Evolutionary conservation across 352 stramenopile species (phyloP), one percentile per base, ranked within the genome.

Genomic region (Paralagenidium karlingii): DNA sequence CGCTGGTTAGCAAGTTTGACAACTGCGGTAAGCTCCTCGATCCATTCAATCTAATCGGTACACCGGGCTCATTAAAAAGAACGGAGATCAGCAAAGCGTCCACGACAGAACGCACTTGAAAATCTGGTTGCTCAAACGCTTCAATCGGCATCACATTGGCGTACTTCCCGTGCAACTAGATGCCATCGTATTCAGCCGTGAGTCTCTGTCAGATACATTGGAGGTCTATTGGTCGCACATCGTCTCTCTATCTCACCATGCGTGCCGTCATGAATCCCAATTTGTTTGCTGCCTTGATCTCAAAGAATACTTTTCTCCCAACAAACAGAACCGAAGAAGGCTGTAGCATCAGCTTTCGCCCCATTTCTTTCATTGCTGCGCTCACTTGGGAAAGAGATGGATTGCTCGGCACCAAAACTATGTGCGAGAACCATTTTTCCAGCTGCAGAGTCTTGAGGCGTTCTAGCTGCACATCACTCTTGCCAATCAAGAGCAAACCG

Each of bases 241-340:
- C 26, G 7, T 9, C 13, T 12, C 18, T 9, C 6, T 19, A 28
- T 60, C 54, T 20, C 29, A 89, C 75, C 75, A 86, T 76, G 10
- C 71, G 69, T 25, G 81, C 64, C 8, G 77, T 91, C 16, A 86
- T 58, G 45, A 91, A 65, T 1, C 74, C 77, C 4, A 82, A 59
- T 43, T 71, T 67, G 41, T 91, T 91, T 2, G 74, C 77, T 3
- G 71, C 77, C 30, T 88, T 91, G 53, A 91, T 84, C 49, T 91
- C 77, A 38, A 84, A 87, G 42, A 91, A 91, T 9, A 79, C 69
- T 43, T 87, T 87, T 34, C 75, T 68, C 2, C 77, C 77, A 24
- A 91, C 71, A 24, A 91, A 87, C 19, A 84, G 61, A 22, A 91
- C 61, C n/a, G 67, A 69, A 12, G 77, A 91, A 29, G 71, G 47